These are phyloP conservation scores for Kwoniella pini DNA, from an alignment of 768 basidiomycete genomes.

Conservation along the genomic window DNA sequence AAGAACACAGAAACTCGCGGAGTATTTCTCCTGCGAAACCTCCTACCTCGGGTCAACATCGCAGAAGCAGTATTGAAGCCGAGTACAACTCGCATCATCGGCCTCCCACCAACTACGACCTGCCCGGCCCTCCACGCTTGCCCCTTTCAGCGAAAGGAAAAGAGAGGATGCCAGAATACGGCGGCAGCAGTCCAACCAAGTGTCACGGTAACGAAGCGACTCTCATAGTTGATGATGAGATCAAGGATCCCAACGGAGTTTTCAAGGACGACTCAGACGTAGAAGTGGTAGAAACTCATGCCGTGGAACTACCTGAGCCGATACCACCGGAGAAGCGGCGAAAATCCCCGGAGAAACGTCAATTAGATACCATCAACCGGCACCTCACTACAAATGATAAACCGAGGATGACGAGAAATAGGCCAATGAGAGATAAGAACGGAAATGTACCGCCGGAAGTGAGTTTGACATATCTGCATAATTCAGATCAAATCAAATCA, in stretches of 20 bases:
- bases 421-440: slow-evolving; percentile 8
- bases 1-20: too few relatives aligned
- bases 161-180: too few relatives aligned
- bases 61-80: too few relatives aligned
- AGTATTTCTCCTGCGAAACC: too few relatives aligned
- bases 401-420: neutral
- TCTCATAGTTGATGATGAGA: neutral
- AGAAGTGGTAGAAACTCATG: neutral
- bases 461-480: too few relatives aligned
- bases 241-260: neutral
- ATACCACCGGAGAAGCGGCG: neutral
- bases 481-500: too few relatives aligned
- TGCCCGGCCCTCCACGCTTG: too few relatives aligned
- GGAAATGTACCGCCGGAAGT: neutral
- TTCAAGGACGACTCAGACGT: neutral
- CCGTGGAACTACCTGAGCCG: neutral
- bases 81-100: too few relatives aligned
- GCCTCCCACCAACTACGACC: too few relatives aligned
- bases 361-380: neutral
- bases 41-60: too few relatives aligned
- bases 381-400: neutral
- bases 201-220: neutral
- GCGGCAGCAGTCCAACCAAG: neutral
- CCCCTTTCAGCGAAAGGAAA: too few relatives aligned
- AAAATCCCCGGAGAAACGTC: neutral